Percentiles rank a stretch among this genome's conserved stretches.
These are phyloP conservation scores for Leucocoprinus leucothites DNA, from an alignment of 768 basidiomycete genomes.

Conservation along the genomic window DNA sequence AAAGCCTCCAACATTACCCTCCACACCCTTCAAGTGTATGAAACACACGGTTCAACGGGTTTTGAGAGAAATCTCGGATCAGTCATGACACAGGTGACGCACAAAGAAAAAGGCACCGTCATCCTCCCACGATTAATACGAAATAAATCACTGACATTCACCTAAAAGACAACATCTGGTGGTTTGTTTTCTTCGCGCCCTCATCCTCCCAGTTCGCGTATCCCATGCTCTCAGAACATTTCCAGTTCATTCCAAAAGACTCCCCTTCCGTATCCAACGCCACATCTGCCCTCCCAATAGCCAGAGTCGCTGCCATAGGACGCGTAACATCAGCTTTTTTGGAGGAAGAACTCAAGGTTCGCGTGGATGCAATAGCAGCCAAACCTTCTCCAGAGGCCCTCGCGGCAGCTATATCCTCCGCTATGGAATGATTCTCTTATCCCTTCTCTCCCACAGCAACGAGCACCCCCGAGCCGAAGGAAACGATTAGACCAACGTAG, in stretches of 20 bases:
- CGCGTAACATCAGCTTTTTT: slow-evolving; percentile 17
- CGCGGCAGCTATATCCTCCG: slow-evolving; percentile 7
- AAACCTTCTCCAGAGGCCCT: slow-evolving; percentile 19
- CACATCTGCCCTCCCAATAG: background rate
- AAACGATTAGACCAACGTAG: too few relatives aligned
- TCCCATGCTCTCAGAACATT: slow-evolving; percentile 14
- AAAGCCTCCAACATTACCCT: slow-evolving; percentile 40
- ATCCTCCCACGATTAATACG: background rate
- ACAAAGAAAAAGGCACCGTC: background rate
- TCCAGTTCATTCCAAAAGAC: background rate
- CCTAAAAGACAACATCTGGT: slow-evolving; percentile 14
- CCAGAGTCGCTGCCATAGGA: slow-evolving; percentile 17
- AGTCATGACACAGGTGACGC: background rate
- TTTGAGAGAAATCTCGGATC: slow-evolving; percentile 43
- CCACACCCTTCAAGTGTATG: slow-evolving; percentile 62
- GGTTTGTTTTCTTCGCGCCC: slow-evolving; percentile 21
- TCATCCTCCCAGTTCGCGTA: slow-evolving; percentile 16
- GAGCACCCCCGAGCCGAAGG: too few relatives aligned
- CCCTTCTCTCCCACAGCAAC: too few relatives aligned
- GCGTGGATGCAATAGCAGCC: slow-evolving; percentile 13
- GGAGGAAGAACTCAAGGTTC: slow-evolving; percentile 12
- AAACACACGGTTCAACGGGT: slow-evolving; percentile 53
- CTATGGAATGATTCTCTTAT: background rate
- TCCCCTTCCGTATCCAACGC: background rate
- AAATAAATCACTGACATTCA: background rate